phyloP scores from a whole-genome alignment of 2,329 filamentous ascomycete species.

The Cephalotrichum gorgonifer region DNA sequence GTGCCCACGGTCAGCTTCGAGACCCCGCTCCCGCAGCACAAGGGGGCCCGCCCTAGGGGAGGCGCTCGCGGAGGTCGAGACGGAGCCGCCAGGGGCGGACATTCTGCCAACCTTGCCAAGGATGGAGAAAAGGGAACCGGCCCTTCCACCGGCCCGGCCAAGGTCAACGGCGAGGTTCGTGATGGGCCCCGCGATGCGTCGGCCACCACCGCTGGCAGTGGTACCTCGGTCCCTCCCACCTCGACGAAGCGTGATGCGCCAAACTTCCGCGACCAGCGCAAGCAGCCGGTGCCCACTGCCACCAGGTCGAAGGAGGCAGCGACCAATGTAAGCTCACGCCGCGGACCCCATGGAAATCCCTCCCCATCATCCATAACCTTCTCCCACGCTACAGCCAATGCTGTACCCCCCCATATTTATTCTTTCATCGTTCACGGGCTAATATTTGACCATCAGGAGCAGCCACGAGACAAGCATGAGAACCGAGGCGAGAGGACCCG shows the following conservation, averaged over 20 bases:
- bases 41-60: slow-evolving; percentile 38
- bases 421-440: neutral
- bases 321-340: slow-evolving; percentile 26
- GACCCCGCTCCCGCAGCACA: slow-evolving; percentile 58
- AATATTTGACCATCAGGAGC: slow-evolving; percentile 8
- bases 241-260: slow-evolving; percentile 35
- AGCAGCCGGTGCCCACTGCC: slow-evolving; percentile 21
- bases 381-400: neutral
- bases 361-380: neutral
- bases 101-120: slow-evolving; percentile 15
- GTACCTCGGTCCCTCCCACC: slow-evolving; percentile 21
- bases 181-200: slow-evolving; percentile 25
- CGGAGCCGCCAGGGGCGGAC: slow-evolving; percentile 15
- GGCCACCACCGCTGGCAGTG: slow-evolving; percentile 21
- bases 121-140: slow-evolving; percentile 24
- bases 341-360: neutral
- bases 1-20: slow-evolving; percentile 79
- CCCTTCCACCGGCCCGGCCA: slow-evolving; percentile 16
- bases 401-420: neutral
- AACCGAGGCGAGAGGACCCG: slow-evolving; percentile 29
- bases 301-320: slow-evolving; percentile 31
- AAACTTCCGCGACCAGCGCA: slow-evolving; percentile 33
- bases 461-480: slow-evolving; percentile 21
- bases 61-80: slow-evolving; percentile 34
- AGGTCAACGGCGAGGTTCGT: slow-evolving; percentile 19